A percentile compares a stretch with the other conserved stretches of the same genome.
phyloP scores from a whole-genome alignment of 371 early-diverging fungal species.

The Encephalitozoon cuniculi region DNA sequence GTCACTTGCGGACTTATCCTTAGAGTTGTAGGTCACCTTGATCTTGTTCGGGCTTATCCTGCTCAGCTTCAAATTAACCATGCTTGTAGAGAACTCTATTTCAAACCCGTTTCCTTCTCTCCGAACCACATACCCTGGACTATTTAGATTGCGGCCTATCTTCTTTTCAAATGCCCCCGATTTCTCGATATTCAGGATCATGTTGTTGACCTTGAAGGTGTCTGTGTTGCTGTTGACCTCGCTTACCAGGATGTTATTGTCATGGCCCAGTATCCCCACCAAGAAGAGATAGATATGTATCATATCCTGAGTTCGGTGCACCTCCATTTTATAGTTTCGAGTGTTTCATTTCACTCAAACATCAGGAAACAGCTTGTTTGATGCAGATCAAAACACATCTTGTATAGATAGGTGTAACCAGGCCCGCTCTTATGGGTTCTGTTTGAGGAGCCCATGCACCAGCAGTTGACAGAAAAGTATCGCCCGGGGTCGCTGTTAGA shows the following conservation, averaged over 20 bases:
- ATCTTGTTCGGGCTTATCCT: background rate
- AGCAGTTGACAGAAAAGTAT: slow-evolving; percentile 56
- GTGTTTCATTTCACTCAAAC: background rate
- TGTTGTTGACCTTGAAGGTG: background rate
- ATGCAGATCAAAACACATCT: background rate
- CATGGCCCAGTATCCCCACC: background rate
- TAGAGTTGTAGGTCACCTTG: background rate
- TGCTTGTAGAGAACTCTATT: background rate
- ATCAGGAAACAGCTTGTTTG: background rate
- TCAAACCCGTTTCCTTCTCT: background rate
- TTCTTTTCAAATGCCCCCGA: background rate
- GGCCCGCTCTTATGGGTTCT: background rate
- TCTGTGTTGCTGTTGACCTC: background rate
- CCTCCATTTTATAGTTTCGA: background rate
- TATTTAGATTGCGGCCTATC: background rate
- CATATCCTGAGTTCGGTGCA: background rate
- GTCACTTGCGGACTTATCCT: background rate
- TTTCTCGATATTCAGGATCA: background rate
- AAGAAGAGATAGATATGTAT: background rate
- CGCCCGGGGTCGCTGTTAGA: slow-evolving; percentile 54
- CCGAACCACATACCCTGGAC: background rate
- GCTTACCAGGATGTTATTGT: background rate
- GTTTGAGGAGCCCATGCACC: background rate
- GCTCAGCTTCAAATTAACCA: background rate
- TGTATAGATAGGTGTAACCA: background rate